These are phyloP conservation scores for Euphorbia pulcherrima DNA, from an alignment of 345 rosid species.

Conservation along the genomic window DNA sequence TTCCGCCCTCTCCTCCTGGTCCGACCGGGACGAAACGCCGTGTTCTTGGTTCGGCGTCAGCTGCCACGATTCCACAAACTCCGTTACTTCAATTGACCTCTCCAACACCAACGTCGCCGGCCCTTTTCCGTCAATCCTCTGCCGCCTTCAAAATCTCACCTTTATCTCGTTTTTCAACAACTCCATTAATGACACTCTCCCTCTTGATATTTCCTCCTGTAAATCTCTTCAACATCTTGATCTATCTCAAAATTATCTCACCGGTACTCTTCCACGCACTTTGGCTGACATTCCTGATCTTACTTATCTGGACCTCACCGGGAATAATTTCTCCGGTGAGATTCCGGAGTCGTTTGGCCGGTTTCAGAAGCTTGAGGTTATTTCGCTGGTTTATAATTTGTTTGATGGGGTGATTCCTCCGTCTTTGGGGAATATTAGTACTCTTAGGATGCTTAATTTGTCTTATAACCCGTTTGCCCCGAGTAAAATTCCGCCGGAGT, in stretches of 20 bases:
- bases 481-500: conserved; percentile 75
- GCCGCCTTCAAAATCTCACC: conserved; percentile 56
- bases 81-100: conserved; percentile 70
- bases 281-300: conserved; percentile 55
- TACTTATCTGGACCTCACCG: conserved; percentile 60
- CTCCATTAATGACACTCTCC: conserved; percentile 61
- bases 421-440: conserved; percentile 56
- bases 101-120: conserved; percentile 53
- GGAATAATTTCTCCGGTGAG: conserved; percentile 83
- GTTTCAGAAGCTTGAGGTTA: conserved; percentile 70
- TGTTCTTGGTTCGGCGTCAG: conserved; percentile 58
- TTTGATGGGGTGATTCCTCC: conserved; percentile 67
- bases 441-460: conserved; percentile 68
- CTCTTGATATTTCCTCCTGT: conserved; percentile 58
- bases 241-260: conserved; percentile 71
- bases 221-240: conserved; percentile 56
- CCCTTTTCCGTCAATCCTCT: conserved; percentile 67
- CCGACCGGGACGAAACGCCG: conserved; percentile 41
- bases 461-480: conserved; percentile 82
- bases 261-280: conserved; percentile 58
- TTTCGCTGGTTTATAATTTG: conserved; percentile 74
- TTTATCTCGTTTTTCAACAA: conserved; percentile 55
- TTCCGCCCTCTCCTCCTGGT: conserved; percentile 57
- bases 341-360: conserved; percentile 62
- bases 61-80: conserved; percentile 36